A percentile compares a stretch with the other conserved stretches of the same genome.
Evolutionary conservation across 129 eudicot genomes (phyloP).

Genomic region (Dittrichia graveolens): DNA sequence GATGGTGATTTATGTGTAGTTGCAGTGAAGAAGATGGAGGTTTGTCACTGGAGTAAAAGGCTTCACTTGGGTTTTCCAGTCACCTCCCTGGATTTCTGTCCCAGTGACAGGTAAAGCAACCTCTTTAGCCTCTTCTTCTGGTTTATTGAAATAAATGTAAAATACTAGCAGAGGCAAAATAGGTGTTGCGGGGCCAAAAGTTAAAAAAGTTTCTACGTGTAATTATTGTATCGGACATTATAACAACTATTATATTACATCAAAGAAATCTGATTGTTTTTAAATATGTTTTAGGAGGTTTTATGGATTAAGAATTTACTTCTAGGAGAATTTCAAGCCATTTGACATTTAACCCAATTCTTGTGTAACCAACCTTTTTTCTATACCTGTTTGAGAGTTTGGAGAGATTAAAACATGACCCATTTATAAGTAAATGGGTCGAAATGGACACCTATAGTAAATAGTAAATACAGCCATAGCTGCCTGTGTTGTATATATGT

Average conservation of each 20-base stretch:
- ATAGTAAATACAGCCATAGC: too few relatives aligned
- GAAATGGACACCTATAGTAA: too few relatives aligned
- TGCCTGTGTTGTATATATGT: too few relatives aligned
- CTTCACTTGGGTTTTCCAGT: conserved; percentile 80
- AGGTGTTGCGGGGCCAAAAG: not conserved
- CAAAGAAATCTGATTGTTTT: not conserved
- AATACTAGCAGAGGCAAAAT: too few relatives aligned
- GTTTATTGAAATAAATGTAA: too few relatives aligned
- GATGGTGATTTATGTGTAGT: conserved; percentile 95
- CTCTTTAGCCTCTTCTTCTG: not conserved
- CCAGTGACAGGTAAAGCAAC: conserved; percentile 80
- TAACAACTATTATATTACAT: not conserved
- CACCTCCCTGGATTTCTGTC: conserved; percentile 82
- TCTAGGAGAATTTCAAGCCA: too few relatives aligned
- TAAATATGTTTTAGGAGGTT: not conserved
- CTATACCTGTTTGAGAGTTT: too few relatives aligned
- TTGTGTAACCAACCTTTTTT: too few relatives aligned
- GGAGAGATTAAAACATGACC: too few relatives aligned
- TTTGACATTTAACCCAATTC: too few relatives aligned
- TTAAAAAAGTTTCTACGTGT: not conserved
- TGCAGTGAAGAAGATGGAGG: conserved; percentile 81
- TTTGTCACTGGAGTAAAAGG: conserved; percentile 87
- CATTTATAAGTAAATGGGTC: too few relatives aligned
- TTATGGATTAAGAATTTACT: too few relatives aligned
- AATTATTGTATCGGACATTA: not conserved